Conservation (phyloP, 1,139 yeast species). For the Arxiozyma slooffiae region DNA sequence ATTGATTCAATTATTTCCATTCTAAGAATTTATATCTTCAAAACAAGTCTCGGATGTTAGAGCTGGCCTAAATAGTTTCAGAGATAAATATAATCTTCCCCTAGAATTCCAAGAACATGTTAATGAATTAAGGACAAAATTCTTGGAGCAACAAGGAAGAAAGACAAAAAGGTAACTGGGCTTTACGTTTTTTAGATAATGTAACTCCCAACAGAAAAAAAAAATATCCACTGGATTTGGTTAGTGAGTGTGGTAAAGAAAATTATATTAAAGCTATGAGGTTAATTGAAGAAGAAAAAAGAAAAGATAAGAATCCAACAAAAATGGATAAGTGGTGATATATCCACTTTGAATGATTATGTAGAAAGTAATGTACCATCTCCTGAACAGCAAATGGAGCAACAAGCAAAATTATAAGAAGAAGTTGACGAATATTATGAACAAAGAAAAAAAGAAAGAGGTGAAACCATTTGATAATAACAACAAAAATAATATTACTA, state of each 20-base stretch:
- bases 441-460: conserved; percentile 19
- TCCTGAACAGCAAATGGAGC: conserved; percentile 73
- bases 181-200: conserved; percentile 57
- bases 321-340: conserved; percentile 67
- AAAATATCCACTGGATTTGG: conserved; percentile 82
- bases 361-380: conserved; percentile 78
- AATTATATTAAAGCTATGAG: conserved; percentile 78
- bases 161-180: conserved; percentile 42
- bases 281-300: conserved; percentile 79
- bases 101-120: conserved; percentile 78
- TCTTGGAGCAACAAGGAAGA: conserved; percentile 58
- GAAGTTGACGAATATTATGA: conserved; percentile 34
- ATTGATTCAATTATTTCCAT: conserved; percentile 73
- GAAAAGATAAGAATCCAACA: conserved; percentile 74
- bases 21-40: conserved; percentile 89
- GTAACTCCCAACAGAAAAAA: conserved; percentile 31
- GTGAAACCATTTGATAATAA: neutral
- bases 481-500: neutral
- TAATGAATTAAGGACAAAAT: conserved; percentile 54
- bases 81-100: conserved; percentile 49
- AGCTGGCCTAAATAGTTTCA: conserved; percentile 70
- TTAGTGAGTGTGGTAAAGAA: conserved; percentile 87
- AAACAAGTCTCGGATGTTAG: conserved; percentile 86
- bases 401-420: conserved; percentile 42
- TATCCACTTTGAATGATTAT: conserved; percentile 66